Evolutionary conservation across 2,329 filamentous ascomycete species (phyloP), one percentile per base, ranked within the genome.

Genomic region (Penicillium sp.): DNA sequence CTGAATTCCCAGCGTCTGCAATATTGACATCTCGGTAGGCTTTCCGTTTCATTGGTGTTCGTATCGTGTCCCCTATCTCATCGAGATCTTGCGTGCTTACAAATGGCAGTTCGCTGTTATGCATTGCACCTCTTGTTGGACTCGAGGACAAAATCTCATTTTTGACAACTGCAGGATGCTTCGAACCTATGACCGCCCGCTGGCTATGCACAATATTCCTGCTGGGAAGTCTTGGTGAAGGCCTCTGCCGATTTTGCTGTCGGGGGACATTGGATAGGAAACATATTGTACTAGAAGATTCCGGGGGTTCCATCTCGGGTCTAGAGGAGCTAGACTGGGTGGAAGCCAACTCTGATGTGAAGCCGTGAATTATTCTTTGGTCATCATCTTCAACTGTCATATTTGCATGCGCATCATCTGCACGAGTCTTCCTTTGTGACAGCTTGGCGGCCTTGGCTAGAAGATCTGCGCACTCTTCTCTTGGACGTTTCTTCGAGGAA

Each of bases 21-120:
- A 17, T 11, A 19, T 55, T 43, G 9, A 51, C 48, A 28, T 56
- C 47, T 33, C 54, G 42, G 37, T 57, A 43, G 16, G 45, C 31
- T 33, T 61, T 63, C 31, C 58, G 61, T 55, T 73, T 75, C 12
- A 77, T 83, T 49, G 75, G 68, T 63, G 79, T 73, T 44, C 71
- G 61, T 17, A 75, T 67, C 40, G 51, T 58, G 31, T 69, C 69
- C 8, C 77, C 79, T 49, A 78, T 71, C 40, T 80, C 76, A 63
- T 85, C 82, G 11, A 88, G 75, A 64, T 88, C 85, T 48, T 88
- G 77, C 51, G 84, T 88, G 49, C 85, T 84, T 38, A 82, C 75
- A 0, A 78, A 74, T 43, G 57, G 61, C 44, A 53, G 44, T 22
- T 55, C 61, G 22, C 43, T 40, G 28, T 49, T 51, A 9, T 58